These are phyloP conservation scores for Colletotrichum liaoningense DNA, from an alignment of 2,329 filamentous ascomycete genomes.

Conservation along the genomic window DNA sequence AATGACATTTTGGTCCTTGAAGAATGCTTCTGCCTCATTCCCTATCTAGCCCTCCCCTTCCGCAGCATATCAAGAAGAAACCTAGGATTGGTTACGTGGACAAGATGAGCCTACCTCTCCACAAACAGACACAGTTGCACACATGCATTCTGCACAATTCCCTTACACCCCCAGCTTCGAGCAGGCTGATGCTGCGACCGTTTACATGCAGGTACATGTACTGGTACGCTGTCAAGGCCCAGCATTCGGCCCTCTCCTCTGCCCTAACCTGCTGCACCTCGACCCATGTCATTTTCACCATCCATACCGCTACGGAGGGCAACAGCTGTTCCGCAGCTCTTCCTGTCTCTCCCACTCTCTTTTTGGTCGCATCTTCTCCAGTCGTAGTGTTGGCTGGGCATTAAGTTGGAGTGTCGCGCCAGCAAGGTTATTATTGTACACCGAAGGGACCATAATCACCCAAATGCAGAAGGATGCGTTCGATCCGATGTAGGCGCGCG, in stretches of 20 bases:
- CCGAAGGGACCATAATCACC: not conserved
- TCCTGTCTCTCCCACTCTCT: not conserved
- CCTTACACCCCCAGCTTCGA: not conserved
- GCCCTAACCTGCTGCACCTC: slow-evolving; percentile 19
- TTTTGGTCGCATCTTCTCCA: slow-evolving; percentile 1
- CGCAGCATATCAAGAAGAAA: not conserved
- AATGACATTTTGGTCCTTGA: not conserved
- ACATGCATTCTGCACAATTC: slow-evolving; percentile 10
- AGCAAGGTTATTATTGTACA: slow-evolving; percentile 11
- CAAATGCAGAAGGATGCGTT: slow-evolving; percentile 14
- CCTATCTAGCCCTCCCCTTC: not conserved
- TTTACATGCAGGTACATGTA: slow-evolving; percentile 33
- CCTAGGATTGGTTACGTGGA: not conserved
- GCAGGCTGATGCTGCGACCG: slow-evolving; percentile 14
- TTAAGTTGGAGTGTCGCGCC: slow-evolving; percentile 8
- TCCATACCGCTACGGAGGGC: slow-evolving; percentile 4
- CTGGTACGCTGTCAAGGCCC: slow-evolving; percentile 27
- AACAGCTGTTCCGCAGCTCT: not conserved
- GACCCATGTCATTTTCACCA: slow-evolving; percentile 22
- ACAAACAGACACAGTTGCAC: not conserved
- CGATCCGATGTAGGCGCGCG: not conserved
- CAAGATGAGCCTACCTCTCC: not conserved
- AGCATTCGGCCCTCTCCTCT: slow-evolving; percentile 23
- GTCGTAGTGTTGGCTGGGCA: slow-evolving; percentile 29
- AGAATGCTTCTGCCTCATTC: not conserved